Evolutionary conservation across 352 stramenopile species (phyloP).

Genomic region (Globisporangium echinulatum): DNA sequence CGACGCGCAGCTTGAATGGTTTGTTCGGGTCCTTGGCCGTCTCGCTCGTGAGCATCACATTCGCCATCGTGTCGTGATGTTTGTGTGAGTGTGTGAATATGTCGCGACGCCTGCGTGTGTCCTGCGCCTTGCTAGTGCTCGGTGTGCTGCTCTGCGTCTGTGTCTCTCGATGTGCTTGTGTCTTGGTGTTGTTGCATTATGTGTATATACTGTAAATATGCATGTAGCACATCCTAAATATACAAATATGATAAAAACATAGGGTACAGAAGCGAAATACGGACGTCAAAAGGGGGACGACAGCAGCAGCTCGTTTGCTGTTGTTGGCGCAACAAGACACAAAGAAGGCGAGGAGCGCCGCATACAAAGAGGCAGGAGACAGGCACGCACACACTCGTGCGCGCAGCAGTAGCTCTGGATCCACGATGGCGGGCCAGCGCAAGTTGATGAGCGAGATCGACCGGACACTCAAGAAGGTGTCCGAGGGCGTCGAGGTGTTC

Average conservation of each 20-base stretch:
- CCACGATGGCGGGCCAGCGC: conserved; percentile 69
- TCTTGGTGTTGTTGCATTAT: too few relatives aligned
- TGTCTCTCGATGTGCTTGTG: too few relatives aligned
- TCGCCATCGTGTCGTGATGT: conserved; percentile 43
- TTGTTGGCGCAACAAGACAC: too few relatives aligned
- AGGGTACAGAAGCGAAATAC: too few relatives aligned
- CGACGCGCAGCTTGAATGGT: conserved; percentile 76
- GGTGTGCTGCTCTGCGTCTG: too few relatives aligned
- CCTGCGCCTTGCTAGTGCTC: too few relatives aligned
- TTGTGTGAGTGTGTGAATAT: conserved; percentile 3
- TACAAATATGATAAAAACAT: too few relatives aligned
- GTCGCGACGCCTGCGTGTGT: not conserved
- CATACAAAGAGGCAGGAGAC: not conserved
- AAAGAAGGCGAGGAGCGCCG: not conserved
- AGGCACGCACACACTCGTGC: too few relatives aligned
- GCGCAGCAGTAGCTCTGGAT: not conserved
- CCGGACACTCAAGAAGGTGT: conserved; percentile 99
- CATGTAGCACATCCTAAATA: too few relatives aligned
- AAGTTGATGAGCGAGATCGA: conserved; percentile 96
- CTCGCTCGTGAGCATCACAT: conserved; percentile 86
- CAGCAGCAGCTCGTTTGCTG: not conserved
- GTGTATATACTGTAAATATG: too few relatives aligned
- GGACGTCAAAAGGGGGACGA: too few relatives aligned
- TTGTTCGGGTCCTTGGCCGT: conserved; percentile 87
- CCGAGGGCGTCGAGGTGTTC: conserved; percentile 97